Evolutionary conservation across 2,329 filamentous ascomycete genomes (phyloP).

Genomic region (Colletotrichum filicis): DNA sequence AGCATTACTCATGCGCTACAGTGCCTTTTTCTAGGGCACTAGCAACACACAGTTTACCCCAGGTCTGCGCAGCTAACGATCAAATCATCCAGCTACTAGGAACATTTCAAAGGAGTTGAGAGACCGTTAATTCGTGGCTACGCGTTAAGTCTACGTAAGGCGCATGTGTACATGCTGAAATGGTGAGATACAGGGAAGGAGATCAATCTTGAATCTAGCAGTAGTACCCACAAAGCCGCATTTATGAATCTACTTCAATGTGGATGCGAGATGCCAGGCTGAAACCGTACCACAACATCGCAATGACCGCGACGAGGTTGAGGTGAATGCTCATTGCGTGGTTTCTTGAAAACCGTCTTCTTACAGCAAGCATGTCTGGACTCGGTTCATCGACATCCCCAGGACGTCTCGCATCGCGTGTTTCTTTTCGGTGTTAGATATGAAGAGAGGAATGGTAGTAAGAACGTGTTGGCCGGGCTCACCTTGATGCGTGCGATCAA

Average conservation of each 20-base stretch:
- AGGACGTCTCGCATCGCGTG: slow-evolving; percentile 34
- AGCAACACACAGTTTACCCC: background rate
- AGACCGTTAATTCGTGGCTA: background rate
- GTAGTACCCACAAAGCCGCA: background rate
- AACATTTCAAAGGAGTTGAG: background rate
- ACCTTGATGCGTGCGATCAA: slow-evolving; percentile 46
- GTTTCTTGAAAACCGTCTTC: slow-evolving; percentile 45
- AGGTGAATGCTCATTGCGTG: slow-evolving; percentile 57
- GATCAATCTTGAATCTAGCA: background rate
- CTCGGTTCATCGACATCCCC: slow-evolving; percentile 27
- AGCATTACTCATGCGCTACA: background rate
- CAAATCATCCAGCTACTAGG: too few relatives aligned
- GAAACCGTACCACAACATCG: slow-evolving; percentile 45
- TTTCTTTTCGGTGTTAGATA: slow-evolving; percentile 27
- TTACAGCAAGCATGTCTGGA: slow-evolving; percentile 42
- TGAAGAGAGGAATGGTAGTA: too few relatives aligned
- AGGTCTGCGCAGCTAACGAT: background rate
- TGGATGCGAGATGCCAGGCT: slow-evolving; percentile 40
- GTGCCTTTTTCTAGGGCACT: background rate
- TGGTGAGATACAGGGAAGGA: background rate
- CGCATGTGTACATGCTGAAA: background rate
- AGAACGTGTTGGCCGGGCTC: background rate
- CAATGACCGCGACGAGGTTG: slow-evolving; percentile 49
- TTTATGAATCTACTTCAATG: background rate
- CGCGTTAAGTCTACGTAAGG: background rate